These are phyloP conservation scores for Mycena floridula DNA, from an alignment of 768 basidiomycete genomes.

Conservation along the genomic window DNA sequence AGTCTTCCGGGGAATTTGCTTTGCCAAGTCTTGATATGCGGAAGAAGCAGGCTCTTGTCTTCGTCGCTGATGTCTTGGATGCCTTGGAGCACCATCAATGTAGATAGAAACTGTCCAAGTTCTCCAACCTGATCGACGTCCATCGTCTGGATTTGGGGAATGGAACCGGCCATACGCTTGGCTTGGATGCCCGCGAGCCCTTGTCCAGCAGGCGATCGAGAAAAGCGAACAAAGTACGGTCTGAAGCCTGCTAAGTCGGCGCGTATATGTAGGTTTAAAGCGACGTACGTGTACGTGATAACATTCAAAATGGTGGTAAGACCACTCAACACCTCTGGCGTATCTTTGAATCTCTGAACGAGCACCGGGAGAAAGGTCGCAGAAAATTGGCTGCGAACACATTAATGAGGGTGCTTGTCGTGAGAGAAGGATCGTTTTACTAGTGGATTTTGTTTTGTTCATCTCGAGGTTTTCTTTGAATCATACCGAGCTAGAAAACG, in stretches of 20 bases:
- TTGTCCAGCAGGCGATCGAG: constrained; percentile 21
- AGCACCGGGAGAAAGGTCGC: constrained; percentile 32
- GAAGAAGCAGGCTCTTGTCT: constrained; percentile 25
- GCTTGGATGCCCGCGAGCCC: constrained; percentile 30
- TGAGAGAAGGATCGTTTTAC: constrained; percentile 3
- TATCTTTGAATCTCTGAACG: constrained; percentile 21
- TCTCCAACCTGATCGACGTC: constrained; percentile 23
- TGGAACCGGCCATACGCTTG: constrained; percentile 24
- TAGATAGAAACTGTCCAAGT: constrained; percentile 32
- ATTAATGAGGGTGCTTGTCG: background rate
- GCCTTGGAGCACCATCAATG: constrained; percentile 34
- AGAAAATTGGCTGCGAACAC: constrained; percentile 22
- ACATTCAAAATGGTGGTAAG: constrained; percentile 26
- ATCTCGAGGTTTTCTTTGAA: constrained; percentile 16
- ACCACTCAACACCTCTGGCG: constrained; percentile 14
- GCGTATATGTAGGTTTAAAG: background rate
- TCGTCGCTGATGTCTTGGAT: constrained; percentile 20
- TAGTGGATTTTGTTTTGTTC: constrained; percentile 15
- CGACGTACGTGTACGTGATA: constrained; percentile 27
- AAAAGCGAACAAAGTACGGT: constrained; percentile 35
- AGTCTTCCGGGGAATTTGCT: constrained; percentile 20
- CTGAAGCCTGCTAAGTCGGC: constrained; percentile 13
- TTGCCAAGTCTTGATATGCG: constrained; percentile 26
- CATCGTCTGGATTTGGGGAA: constrained; percentile 13
- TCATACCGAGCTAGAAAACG: constrained; percentile 19